Evolutionary conservation across 73 alveolate genomes (phyloP).

Genomic region (Tetrahymena elliotti): DNA sequence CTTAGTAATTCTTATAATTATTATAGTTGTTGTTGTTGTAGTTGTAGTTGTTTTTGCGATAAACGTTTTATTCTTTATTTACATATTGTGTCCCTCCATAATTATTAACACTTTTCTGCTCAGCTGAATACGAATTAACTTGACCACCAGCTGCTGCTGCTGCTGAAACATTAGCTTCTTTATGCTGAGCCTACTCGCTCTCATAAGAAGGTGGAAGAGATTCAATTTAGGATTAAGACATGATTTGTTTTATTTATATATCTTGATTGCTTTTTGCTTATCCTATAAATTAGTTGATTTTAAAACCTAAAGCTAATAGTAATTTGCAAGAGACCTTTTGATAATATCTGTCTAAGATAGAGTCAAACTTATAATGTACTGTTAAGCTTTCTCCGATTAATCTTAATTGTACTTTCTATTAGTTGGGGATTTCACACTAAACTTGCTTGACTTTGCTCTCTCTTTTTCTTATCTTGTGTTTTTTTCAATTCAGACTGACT

Average conservation of each 20-base stretch:
- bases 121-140: neutral
- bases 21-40: neutral
- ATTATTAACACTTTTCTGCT: neutral
- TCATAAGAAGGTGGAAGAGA: neutral
- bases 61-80: neutral
- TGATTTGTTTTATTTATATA: neutral
- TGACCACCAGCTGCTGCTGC: neutral
- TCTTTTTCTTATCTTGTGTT: neutral
- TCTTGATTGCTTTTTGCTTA: too few species aligned
- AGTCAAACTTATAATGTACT: neutral
- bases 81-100: neutral
- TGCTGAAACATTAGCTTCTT: neutral
- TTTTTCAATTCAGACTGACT: neutral
- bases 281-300: neutral
- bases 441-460: neutral
- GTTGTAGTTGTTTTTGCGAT: neutral
- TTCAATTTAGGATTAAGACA: neutral
- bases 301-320: neutral
- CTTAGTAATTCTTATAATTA: neutral
- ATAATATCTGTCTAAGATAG: neutral
- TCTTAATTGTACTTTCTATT: neutral
- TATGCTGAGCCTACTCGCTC: neutral
- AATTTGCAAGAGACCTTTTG: neutral
- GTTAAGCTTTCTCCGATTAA: neutral
- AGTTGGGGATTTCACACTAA: neutral